Evolutionary conservation across 345 rosid genomes (phyloP).

Genomic region (Eucalyptus shirleyi): DNA sequence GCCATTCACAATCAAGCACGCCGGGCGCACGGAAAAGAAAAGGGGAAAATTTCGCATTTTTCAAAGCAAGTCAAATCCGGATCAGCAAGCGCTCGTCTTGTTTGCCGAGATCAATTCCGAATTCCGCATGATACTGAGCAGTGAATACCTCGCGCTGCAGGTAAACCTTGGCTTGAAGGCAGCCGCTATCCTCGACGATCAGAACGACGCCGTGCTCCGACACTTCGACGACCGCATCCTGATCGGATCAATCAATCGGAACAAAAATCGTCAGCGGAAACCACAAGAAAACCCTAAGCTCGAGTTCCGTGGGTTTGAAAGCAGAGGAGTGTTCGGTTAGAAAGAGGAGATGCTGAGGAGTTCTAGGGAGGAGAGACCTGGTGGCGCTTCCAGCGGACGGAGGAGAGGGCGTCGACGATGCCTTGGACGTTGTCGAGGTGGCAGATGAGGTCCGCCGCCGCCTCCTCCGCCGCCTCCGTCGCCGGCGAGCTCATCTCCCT

Average conservation of each 20-base stretch:
- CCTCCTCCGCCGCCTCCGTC: constrained; percentile 19
- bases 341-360: neutral
- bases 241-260: neutral
- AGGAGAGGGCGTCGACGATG: constrained; percentile 81
- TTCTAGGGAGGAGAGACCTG: constrained; percentile 27
- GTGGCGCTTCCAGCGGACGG: constrained; percentile 91
- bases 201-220: constrained; percentile 85
- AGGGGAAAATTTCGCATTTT: neutral
- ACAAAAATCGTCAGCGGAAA: neutral
- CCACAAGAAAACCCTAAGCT: neutral
- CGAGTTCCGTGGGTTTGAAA: neutral
- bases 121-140: neutral
- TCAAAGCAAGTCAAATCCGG: neutral
- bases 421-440: constrained; percentile 76
- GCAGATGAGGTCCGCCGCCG: constrained; percentile 61
- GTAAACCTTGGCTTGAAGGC: constrained; percentile 93
- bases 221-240: constrained; percentile 80
- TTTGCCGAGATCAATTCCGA: neutral
- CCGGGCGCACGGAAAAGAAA: neutral
- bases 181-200: constrained; percentile 76
- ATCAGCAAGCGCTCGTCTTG: neutral
- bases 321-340: neutral
- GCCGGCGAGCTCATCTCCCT: constrained; percentile 57
- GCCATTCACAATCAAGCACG: neutral
- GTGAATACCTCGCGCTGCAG: constrained; percentile 70